Conservation (phyloP, 2,329 filamentous ascomycete genomes). For the Fusarium sp. region DNA sequence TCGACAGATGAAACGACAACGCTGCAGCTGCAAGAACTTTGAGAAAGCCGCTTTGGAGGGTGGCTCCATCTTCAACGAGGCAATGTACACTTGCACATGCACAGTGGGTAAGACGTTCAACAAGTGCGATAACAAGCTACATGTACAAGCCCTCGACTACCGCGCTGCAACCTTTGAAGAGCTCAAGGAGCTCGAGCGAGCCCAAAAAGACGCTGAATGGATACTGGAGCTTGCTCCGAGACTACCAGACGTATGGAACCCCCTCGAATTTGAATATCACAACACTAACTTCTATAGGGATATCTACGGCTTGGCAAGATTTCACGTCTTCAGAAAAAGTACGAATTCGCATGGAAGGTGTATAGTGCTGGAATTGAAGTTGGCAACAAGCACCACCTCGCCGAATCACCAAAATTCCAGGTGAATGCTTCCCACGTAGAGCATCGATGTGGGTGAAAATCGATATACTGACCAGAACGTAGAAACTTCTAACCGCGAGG, state of each 20-base stretch:
- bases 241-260: constrained; percentile 55
- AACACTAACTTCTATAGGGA: constrained; percentile 51
- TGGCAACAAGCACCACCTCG: constrained; percentile 47
- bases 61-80: constrained; percentile 59
- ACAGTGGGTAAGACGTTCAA: constrained; percentile 55
- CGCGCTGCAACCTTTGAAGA: constrained; percentile 59
- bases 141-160: constrained; percentile 60
- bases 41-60: constrained; percentile 52
- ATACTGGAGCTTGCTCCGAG: constrained; percentile 60
- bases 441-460: no score
- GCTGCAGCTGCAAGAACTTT: constrained; percentile 59
- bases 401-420: constrained; percentile 53
- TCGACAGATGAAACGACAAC: constrained; percentile 53
- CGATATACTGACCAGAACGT: constrained; percentile 4
- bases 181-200: constrained; percentile 56
- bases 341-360: constrained; percentile 58
- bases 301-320: constrained; percentile 61
- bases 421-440: constrained; percentile 36
- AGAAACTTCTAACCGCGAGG: constrained; percentile 56
- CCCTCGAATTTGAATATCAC: not conserved
- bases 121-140: constrained; percentile 57
- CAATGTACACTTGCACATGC: constrained; percentile 59
- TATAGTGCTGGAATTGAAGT: constrained; percentile 58
- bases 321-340: constrained; percentile 55
- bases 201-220: constrained; percentile 60